These are phyloP conservation scores for Malassezia dermatis DNA, from an alignment of 1,284 basidiomycete genomes.

Conservation along the genomic window DNA sequence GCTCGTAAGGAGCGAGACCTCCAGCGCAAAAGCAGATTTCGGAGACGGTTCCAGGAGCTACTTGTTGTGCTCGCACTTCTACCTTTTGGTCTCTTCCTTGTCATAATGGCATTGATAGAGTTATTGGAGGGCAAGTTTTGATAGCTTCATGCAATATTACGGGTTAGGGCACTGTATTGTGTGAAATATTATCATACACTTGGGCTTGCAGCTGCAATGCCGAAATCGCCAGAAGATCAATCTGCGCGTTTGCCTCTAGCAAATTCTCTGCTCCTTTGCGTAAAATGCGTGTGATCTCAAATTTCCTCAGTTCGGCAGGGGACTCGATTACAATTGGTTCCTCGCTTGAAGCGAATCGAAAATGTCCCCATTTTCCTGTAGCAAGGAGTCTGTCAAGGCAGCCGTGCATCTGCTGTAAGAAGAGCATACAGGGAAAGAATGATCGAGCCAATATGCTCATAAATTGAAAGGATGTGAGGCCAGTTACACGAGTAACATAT, in stretches of 20 bases:
- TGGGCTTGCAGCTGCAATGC: not conserved
- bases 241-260: constrained; percentile 4
- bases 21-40: constrained; percentile 28
- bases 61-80: constrained; percentile 27
- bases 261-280: constrained; percentile 10
- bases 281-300: not conserved
- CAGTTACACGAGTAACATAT: not conserved
- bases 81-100: constrained; percentile 27
- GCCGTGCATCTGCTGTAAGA: not conserved
- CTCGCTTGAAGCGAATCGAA: not conserved
- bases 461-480: not conserved
- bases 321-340: not conserved
- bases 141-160: not conserved
- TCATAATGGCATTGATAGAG: constrained; percentile 24
- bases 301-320: not conserved
- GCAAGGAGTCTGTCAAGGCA: not conserved
- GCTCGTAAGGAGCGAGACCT: constrained; percentile 41
- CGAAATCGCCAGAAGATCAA: not conserved
- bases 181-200: not conserved
- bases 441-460: not conserved
- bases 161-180: not conserved
- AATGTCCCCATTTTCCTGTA: not conserved
- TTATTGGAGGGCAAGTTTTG: constrained; percentile 24
- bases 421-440: constrained; percentile 1
- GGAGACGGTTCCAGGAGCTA: constrained; percentile 15